Percentiles rank a stretch among this genome's conserved stretches.
Conservation (phyloP, 169 alveolate genomes). For the Cyclospora cayetanensis region DNA sequence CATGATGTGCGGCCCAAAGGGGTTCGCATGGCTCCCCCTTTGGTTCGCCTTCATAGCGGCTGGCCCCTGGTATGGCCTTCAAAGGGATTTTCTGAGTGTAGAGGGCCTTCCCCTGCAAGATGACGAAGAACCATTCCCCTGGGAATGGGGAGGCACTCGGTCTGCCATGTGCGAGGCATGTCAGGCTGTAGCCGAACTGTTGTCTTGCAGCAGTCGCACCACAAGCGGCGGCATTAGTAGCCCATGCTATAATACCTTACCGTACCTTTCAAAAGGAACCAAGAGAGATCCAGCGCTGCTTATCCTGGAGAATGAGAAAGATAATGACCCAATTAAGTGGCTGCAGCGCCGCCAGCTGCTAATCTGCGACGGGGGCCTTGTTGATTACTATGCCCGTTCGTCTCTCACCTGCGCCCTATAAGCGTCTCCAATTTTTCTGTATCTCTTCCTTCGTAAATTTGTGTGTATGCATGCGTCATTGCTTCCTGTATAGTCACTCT, state of each 20-base stretch:
- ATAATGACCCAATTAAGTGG: not conserved
- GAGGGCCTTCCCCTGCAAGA: not conserved
- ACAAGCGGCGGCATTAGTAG: not conserved
- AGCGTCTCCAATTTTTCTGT: too few species aligned
- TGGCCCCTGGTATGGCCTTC: too few species aligned
- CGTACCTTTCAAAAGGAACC: not conserved
- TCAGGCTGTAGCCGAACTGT: not conserved
- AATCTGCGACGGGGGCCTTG: not conserved
- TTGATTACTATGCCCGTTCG: not conserved
- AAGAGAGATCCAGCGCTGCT: not conserved
- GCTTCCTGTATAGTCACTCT: too few species aligned
- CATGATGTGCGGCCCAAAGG: too few species aligned
- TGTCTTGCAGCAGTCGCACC: not conserved
- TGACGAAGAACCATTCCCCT: not conserved
- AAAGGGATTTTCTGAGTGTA: too few species aligned
- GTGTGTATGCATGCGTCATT: too few species aligned
- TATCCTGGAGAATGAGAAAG: not conserved
- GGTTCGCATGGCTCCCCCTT: too few species aligned
- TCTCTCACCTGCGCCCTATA: too few species aligned
- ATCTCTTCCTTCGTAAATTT: too few species aligned
- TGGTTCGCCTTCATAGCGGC: too few species aligned
- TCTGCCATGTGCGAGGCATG: not conserved
- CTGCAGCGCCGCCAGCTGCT: not conserved
- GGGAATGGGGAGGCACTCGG: constrained; percentile 3
- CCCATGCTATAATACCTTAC: not conserved